phyloP scores from a whole-genome alignment of 176 grass and related monocot species.

The Aegilops umbellulata region DNA sequence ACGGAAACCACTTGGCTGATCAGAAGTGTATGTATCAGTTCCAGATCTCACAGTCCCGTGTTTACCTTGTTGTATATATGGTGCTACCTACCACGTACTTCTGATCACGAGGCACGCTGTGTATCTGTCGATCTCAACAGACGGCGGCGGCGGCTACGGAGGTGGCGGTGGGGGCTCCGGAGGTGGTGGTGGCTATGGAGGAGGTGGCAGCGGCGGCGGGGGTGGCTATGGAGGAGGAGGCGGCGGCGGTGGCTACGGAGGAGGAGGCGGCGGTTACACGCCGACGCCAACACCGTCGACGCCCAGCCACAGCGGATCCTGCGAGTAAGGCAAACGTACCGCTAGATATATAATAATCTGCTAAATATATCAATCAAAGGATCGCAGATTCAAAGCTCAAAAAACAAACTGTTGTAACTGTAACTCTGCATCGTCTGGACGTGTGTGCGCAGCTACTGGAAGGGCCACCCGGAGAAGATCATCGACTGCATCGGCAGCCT shows the following conservation, averaged over 20 bases:
- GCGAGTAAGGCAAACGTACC: conserved; percentile 52
- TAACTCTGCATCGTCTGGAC: background rate
- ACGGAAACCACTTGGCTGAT: conserved; percentile 39
- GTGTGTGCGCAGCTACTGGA: conserved; percentile 59
- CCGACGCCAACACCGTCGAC: conserved; percentile 30
- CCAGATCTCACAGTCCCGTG: background rate
- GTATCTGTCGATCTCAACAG: conserved; percentile 6
- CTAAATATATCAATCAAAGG: background rate
- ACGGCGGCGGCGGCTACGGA: conserved; percentile 30
- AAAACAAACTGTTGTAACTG: too few relatives aligned
- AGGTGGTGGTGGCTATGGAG: conserved; percentile 24
- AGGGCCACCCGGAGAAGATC: conserved; percentile 61
- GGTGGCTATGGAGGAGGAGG: background rate
- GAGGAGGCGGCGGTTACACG: conserved; percentile 35
- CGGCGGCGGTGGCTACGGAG: background rate
- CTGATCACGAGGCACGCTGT: background rate
- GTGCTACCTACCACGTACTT: background rate
- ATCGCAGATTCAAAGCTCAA: background rate
- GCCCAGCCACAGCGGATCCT: conserved; percentile 47
- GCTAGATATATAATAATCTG: background rate
- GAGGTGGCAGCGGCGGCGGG: background rate
- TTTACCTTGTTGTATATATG: background rate
- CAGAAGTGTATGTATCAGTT: conserved; percentile 39
- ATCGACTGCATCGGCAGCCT: conserved; percentile 57
- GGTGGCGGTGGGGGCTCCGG: background rate